These are phyloP conservation scores for Atkinsonella texensis DNA, from an alignment of 2,329 filamentous ascomycete genomes.

Conservation along the genomic window DNA sequence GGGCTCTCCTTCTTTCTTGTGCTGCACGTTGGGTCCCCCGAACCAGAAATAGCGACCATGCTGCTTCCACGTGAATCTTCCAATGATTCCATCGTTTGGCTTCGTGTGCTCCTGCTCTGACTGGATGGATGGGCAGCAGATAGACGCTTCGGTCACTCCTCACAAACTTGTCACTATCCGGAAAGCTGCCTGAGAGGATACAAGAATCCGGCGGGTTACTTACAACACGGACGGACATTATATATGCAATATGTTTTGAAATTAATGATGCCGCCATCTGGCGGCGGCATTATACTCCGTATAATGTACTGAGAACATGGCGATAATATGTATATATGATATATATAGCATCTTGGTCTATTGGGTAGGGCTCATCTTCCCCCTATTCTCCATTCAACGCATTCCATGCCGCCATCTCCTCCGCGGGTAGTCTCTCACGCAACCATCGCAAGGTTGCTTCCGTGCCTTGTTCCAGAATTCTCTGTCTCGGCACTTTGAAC, in stretches of 20 bases:
- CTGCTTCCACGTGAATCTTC: background rate
- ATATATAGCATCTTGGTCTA: background rate
- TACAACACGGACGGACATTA: background rate
- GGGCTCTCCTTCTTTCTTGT: background rate
- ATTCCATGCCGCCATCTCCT: conserved; percentile 45
- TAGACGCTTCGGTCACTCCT: background rate
- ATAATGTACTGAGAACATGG: background rate
- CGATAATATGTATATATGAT: background rate
- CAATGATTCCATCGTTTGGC: background rate
- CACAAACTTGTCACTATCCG: background rate
- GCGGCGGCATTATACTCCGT: no score
- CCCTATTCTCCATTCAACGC: conserved; percentile 29
- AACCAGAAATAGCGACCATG: background rate
- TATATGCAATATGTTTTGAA: background rate
- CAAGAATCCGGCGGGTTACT: background rate
- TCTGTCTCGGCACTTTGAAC: conserved; percentile 78
- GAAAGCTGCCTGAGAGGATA: background rate
- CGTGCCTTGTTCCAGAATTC: conserved; percentile 75
- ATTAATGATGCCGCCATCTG: background rate
- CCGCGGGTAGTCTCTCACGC: conserved; percentile 58
- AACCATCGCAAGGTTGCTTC: conserved; percentile 75
- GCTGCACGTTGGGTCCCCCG: background rate
- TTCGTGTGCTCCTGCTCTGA: background rate
- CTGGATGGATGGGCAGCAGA: background rate
- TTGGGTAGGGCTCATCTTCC: conserved; percentile 9